phyloP scores from a whole-genome alignment of 441 rosid species.

The Brassica balearica region DNA sequence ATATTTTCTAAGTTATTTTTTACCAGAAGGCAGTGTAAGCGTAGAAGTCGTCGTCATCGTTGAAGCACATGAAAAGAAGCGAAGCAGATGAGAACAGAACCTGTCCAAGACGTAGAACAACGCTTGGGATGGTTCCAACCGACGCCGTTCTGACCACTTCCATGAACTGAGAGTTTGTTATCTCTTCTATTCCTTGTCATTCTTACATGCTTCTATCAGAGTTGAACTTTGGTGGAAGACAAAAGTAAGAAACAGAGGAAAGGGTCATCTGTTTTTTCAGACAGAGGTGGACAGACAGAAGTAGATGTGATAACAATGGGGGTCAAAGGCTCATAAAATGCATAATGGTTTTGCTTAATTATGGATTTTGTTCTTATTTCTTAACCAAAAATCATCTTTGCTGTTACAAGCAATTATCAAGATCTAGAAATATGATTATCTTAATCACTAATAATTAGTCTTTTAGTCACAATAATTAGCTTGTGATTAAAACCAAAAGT shows the following conservation, averaged over 20 bases:
- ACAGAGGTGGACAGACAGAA: neutral
- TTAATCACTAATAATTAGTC: slow-evolving; percentile 37
- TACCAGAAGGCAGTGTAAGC: slow-evolving; percentile 78
- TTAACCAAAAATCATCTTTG: slow-evolving; percentile 14
- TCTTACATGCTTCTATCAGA: neutral
- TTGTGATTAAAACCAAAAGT: slow-evolving; percentile 40
- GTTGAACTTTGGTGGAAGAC: slow-evolving; percentile 11
- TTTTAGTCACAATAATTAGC: slow-evolving; percentile 31
- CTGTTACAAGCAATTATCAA: slow-evolving; percentile 35
- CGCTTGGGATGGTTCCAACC: slow-evolving; percentile 66
- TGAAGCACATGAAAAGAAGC: slow-evolving; percentile 68
- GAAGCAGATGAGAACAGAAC: slow-evolving; percentile 63
- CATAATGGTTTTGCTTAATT: slow-evolving; percentile 10
- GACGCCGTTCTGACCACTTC: slow-evolving; percentile 51
- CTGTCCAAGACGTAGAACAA: slow-evolving; percentile 74
- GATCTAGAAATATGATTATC: slow-evolving; percentile 42
- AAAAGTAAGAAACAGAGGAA: slow-evolving; percentile 31
- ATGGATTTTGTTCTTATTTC: slow-evolving; percentile 15
- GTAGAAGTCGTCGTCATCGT: slow-evolving; percentile 60
- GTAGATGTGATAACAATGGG: slow-evolving; percentile 27
- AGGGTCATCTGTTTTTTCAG: slow-evolving; percentile 30
- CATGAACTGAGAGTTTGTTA: slow-evolving; percentile 31
- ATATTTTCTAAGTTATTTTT: neutral
- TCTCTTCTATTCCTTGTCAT: slow-evolving; percentile 42
- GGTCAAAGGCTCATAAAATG: slow-evolving; percentile 13